Evolutionary conservation across 345 rosid species (phyloP), one percentile per base, ranked within the genome.

Genomic region (Passiflora organensis): DNA sequence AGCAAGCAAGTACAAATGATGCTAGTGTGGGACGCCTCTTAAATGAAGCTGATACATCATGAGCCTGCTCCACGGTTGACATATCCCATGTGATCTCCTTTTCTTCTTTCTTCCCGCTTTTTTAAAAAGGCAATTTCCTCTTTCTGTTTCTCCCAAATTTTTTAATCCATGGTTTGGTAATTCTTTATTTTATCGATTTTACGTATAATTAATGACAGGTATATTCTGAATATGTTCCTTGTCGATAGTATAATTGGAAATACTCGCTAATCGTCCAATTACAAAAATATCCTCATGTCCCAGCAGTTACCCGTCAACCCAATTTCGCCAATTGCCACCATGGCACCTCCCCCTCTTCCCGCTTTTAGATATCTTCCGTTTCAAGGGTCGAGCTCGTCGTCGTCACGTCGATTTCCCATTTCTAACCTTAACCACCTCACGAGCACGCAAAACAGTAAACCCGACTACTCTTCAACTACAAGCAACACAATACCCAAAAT

Each of bases 71-170:
- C 71, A 41, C 60, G 13, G 39, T 53, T 34, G 10, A 24, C 55
- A 58, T 80, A 78, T 51, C 69, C 76, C 80, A 78, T 55, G 78
- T 75, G 83, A 60, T 32, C 43, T 49, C 50, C 48, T 48, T 17
- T 18, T 28, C 50, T 53, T 48, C 18, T 18, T 28, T 28, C 8
- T 28, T 28, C 34, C 34, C 34, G 0, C 25, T 23, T n/a, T 52
- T 55, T 43, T 47, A 10, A 18, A 13, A 37, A 50, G 36, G 12
- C 48, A 50, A 24, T 43, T 61, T 19, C 36, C 43, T 61, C 48
- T 0, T 43, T 18, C 25, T 1, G 6, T 3, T 23, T 6, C 5
- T 18, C 2, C 5, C 22, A 13, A 9, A 6, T 13, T 37, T 36
- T 34, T n/a, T n/a, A n/a, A 20, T 21, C 12, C 15, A 24, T 1